phyloP scores from a whole-genome alignment of 805 yeast species.

The Grigorovia yakushimaensis region DNA sequence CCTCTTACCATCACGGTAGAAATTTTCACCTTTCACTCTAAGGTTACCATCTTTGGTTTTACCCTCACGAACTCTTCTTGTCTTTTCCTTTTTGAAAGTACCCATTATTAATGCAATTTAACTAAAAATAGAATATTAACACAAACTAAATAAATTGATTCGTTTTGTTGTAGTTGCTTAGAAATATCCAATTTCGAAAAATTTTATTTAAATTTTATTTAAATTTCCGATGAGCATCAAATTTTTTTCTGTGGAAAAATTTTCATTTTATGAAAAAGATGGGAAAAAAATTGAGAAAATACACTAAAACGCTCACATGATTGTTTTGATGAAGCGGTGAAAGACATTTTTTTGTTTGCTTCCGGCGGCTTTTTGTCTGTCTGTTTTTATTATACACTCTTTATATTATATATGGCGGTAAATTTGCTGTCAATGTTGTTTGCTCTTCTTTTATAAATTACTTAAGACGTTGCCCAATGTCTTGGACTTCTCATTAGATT shows the following conservation, averaged over 20 bases:
- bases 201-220: too few relatives aligned
- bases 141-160: neutral
- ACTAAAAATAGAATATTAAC: conserved; percentile 1
- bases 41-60: conserved; percentile 81
- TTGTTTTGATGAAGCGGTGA: too few relatives aligned
- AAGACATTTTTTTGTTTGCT: too few relatives aligned
- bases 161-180: neutral
- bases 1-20: conserved; percentile 87
- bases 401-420: neutral
- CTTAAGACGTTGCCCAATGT: conserved; percentile 37
- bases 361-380: too few relatives aligned
- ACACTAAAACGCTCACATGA: too few relatives aligned
- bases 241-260: neutral
- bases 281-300: too few relatives aligned
- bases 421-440: neutral
- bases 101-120: conserved; percentile 50
- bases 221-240: conserved; percentile 7
- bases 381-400: conserved; percentile 24
- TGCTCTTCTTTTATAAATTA: conserved; percentile 29
- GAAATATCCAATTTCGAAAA: conserved; percentile 7
- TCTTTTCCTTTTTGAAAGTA: conserved; percentile 82
- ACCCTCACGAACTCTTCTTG: conserved; percentile 74
- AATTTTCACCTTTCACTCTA: conserved; percentile 93
- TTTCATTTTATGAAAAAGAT: neutral
- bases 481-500: conserved; percentile 33